Base-by-base conservation (phyloP, 768 basidiomycete species). In the Wakefieldia striispora region DNA sequence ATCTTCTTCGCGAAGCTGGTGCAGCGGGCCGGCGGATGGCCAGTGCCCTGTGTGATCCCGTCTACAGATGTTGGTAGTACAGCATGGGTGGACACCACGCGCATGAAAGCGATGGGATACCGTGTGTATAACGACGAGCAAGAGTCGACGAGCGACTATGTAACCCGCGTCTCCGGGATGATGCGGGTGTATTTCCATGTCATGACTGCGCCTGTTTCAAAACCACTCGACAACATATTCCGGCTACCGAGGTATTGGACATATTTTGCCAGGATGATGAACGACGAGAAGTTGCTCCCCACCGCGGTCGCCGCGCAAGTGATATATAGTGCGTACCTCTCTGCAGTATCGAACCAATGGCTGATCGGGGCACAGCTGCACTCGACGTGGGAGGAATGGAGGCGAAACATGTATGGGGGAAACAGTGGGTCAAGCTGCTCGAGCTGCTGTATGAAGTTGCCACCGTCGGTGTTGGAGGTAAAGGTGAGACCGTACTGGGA, bases 21-120 rank as follows among this genome's bases (percentile, higher is more conserved):
- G 24, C 93, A 95, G 66, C 83, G 88, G 20, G 81, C 88, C 17
- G 95, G 95, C 36, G 87, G 88, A 21, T 97, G 94, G 94, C 77
- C 86, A 0, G 74, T 95, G 3, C 92, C 91, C 0, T 73, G 73
- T 42, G 75, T 73, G 16, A 74, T 91, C 0, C 81, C 84, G 1
- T 59, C 67, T 13, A 67, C 68, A 14, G 81, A 87, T 47, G 68
- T 76, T 16, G 79, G 81, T 47, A 76, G 71, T 4, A 63, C 66
- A 17, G 61, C 73, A 16, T 84, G 81, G 77, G 57, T 61, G 29
- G 70, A 72, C 0, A 65, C 45, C 13, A 68, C 72, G 17, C 69
- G 72, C 31, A 63, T 45, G 40, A 86, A 83, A 61, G 78, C 77
- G 20, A 75, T 77, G 63, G 87, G 88, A 1, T 82, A 77, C 56